phyloP scores from a whole-genome alignment of 139 green algal genomes.

The Eudorina sp. region DNA sequence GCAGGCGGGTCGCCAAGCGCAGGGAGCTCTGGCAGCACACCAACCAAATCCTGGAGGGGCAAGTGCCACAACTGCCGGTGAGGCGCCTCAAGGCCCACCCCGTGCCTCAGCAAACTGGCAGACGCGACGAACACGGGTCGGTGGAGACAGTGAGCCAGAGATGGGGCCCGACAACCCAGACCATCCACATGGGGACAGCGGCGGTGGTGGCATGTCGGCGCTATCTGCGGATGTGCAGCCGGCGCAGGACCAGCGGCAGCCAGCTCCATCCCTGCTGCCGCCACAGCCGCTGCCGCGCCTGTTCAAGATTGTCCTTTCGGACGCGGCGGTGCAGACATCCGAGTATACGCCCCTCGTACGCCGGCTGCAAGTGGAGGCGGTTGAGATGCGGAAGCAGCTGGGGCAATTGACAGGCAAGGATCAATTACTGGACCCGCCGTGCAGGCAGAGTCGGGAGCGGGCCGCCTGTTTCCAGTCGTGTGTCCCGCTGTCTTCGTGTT shows the following conservation, averaged over 20 bases:
- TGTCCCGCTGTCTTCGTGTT: no score
- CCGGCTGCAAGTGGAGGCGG: slow-evolving; percentile 56
- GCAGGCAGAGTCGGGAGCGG: no score
- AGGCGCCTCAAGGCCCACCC: background rate
- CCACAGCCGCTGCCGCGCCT: slow-evolving; percentile 5
- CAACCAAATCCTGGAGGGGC: no score
- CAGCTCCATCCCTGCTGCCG: slow-evolving; percentile 9
- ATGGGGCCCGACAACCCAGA: background rate
- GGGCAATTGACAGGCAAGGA: slow-evolving; percentile 47
- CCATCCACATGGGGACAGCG: background rate
- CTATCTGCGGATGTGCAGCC: background rate
- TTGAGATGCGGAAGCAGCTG: slow-evolving; percentile 64
- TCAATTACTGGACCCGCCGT: background rate
- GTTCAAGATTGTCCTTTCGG: slow-evolving; percentile 35
- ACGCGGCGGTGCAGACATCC: slow-evolving; percentile 59
- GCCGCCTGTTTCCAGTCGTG: no score
- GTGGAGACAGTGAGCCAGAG: background rate
- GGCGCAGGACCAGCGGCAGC: slow-evolving; percentile 18
- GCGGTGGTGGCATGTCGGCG: background rate
- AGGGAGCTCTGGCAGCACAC: no score
- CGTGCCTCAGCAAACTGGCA: slow-evolving; percentile 25
- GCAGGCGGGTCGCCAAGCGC: background rate
- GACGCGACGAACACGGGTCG: background rate
- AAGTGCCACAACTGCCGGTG: no score
- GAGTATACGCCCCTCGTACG: slow-evolving; percentile 40